Percentiles rank a stretch among this genome's conserved stretches.
phyloP scores from a whole-genome alignment of 805 yeast genomes.

The Nakazawaea sp. region DNA sequence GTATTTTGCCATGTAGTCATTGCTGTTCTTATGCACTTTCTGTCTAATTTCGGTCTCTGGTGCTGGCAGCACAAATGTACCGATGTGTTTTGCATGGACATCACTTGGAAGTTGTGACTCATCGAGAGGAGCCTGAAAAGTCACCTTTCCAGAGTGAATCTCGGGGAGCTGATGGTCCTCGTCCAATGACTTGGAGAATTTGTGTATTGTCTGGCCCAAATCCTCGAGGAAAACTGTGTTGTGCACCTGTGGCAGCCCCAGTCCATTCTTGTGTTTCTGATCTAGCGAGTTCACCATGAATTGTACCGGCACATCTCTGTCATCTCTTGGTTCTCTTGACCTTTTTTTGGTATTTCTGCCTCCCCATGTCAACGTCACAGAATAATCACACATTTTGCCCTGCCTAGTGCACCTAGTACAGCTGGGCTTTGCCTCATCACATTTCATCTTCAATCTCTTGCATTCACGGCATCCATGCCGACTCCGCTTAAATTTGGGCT shows the following conservation, averaged over 20 bases:
- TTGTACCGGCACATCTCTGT: constrained; percentile 3
- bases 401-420: constrained; percentile 52
- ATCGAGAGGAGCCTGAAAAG: no score
- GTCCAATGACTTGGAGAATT: not conserved
- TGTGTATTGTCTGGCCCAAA: not conserved
- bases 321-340: not conserved
- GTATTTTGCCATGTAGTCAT: not conserved
- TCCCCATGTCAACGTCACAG: constrained; percentile 64
- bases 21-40: constrained; percentile 1
- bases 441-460: constrained; percentile 56
- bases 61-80: no score
- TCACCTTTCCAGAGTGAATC: no score
- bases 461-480: constrained; percentile 59
- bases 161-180: not conserved
- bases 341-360: constrained; percentile 54
- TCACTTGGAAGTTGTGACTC: no score
- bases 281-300: constrained; percentile 10
- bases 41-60: not conserved
- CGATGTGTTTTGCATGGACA: no score
- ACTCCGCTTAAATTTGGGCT: constrained; percentile 42
- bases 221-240: not conserved
- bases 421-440: constrained; percentile 60
- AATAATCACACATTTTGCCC: constrained; percentile 50
- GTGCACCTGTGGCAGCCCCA: not conserved
- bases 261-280: not conserved